Conservation (phyloP, 345 rosid genomes). For the Lepidium africanum region DNA sequence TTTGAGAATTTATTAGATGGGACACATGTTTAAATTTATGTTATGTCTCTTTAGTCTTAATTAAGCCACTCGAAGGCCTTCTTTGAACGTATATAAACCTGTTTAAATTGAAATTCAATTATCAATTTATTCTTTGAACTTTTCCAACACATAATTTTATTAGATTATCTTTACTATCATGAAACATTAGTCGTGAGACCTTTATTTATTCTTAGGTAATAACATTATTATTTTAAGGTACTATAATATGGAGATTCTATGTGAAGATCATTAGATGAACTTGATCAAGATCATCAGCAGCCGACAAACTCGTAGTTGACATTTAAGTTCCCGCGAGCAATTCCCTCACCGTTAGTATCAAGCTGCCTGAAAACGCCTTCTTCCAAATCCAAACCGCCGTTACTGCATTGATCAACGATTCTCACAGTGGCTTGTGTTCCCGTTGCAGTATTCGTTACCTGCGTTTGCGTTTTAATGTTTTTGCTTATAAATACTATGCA, state of each 20-base stretch:
- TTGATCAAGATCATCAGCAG: slow-evolving; percentile 20
- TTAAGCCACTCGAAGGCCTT: not conserved
- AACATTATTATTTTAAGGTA: not conserved
- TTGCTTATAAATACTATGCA: not conserved
- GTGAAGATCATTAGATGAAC: not conserved
- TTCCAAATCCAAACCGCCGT: slow-evolving; percentile 54
- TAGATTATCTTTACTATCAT: not conserved
- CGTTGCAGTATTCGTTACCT: slow-evolving; percentile 43
- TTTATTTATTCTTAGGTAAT: not conserved
- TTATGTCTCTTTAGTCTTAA: not conserved
- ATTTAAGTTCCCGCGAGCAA: slow-evolving; percentile 34
- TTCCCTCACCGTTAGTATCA: slow-evolving; percentile 31
- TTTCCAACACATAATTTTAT: not conserved
- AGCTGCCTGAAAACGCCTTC: slow-evolving; percentile 28
- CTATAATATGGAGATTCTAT: not conserved
- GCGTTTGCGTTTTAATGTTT: not conserved
- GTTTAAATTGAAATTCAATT: not conserved
- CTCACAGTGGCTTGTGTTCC: slow-evolving; percentile 34
- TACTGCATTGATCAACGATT: slow-evolving; percentile 48
- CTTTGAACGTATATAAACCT: not conserved
- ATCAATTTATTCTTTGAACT: not conserved
- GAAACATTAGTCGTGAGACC: not conserved
- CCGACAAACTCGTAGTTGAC: slow-evolving; percentile 40
- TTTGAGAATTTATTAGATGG: not conserved
- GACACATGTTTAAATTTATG: not conserved